Evolutionary conservation across 1,284 basidiomycete species (phyloP), one percentile per base, ranked within the genome.

Genomic region (Porogramme epimiltina): DNA sequence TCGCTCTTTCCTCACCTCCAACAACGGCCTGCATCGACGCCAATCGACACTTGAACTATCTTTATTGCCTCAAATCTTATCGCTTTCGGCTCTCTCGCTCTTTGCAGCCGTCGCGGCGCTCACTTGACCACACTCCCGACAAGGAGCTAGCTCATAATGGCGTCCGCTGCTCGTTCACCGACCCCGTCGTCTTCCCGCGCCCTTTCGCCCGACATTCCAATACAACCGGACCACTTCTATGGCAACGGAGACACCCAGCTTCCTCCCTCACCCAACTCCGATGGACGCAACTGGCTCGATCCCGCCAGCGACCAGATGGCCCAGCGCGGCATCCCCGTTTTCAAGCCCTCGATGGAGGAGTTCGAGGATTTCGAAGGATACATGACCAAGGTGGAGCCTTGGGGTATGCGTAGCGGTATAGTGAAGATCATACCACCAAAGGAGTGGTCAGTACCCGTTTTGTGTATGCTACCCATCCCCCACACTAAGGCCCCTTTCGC

Each of bases 371-470:
- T 96, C 67, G 93, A 95, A 65, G 84, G 70, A 3, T 98, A 94
- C 69, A 88, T 96, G 80, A 86, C 83, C 57, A 82, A 73, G 53
- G 80, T 97, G 36, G 92, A 94, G 66, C 80, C 82, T 50, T 98
- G 95, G 91, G 95, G 95, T 0, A 80, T 79, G 68, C 78, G 79
- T 49, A 93, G 91, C 60, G 94, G 95, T 19, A 95, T 98, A 54
- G 87, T 95, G 56, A 98, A 98, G 73, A 83, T 98, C 59, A 89
- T 98, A 56, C 95, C 95, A 37, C 95, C 95, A 2, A 82, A 85
- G 63, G 91, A 95, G 77, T 97, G 95, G 95, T 91, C 55, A 66
- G 86, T 76, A n/a, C 11, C 42, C 42, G 43, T 39, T 23, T 47
- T 54, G n/a, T 13, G 45, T 43, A 26, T 44, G 34, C 19, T 23